Evolutionary conservation across 768 basidiomycete genomes (phyloP).

Genomic region (Auricularia sp.): DNA sequence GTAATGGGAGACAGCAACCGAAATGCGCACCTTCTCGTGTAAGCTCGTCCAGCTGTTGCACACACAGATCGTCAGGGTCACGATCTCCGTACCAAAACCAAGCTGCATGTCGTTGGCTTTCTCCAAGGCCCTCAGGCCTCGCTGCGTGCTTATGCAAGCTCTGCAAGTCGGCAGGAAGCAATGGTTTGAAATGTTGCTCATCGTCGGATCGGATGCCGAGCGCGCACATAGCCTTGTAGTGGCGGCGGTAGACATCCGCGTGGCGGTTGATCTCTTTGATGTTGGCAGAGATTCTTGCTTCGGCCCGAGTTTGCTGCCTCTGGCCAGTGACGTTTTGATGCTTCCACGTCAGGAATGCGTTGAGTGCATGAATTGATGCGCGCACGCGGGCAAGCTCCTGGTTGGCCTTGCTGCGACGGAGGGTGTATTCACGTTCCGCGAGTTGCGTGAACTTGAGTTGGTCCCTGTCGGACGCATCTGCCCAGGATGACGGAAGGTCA

Average conservation of each 20-base stretch:
- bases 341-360: neutral
- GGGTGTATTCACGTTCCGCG: neutral
- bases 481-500: neutral
- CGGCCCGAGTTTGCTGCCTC: too few species aligned
- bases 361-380: neutral
- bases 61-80: slow-evolving; percentile 5
- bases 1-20: slow-evolving; percentile 21
- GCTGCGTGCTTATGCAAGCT: too few species aligned
- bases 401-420: neutral
- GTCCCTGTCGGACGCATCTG: neutral
- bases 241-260: too few species aligned
- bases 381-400: neutral
- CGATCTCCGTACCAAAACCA: neutral
- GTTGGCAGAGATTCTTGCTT: too few species aligned
- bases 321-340: too few species aligned
- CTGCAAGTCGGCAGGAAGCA: too few species aligned
- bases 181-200: too few species aligned
- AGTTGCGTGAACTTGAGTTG: neutral
- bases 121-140: too few species aligned
- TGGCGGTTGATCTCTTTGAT: too few species aligned
- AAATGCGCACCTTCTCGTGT: slow-evolving; percentile 11
- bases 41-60: neutral
- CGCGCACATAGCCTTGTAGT: too few species aligned
- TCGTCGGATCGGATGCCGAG: too few species aligned
- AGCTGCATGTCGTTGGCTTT: neutral